Evolutionary conservation across 768 basidiomycete genomes (phyloP).

Genomic region (Mycena galopus): DNA sequence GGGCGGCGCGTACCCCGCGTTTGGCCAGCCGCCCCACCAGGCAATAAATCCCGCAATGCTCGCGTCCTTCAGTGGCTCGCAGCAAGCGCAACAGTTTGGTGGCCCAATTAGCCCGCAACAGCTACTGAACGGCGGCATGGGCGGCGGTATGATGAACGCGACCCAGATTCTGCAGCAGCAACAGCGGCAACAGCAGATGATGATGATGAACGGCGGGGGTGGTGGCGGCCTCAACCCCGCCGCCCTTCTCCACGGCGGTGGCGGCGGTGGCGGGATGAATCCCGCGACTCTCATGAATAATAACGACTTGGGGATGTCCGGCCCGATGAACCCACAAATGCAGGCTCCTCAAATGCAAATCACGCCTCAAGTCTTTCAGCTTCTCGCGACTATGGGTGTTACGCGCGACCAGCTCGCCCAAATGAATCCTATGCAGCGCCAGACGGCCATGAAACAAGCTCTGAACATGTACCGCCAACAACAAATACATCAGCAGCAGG

Average conservation of each 20-base stretch:
- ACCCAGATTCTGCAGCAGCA: conserved; percentile 33
- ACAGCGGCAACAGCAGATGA: conserved; percentile 19
- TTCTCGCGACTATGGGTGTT: conserved; percentile 33
- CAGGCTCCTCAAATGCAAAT: conserved; percentile 10
- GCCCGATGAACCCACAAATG: conserved; percentile 22
- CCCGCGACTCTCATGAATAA: conserved; percentile 25
- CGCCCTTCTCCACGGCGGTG: conserved; percentile 17
- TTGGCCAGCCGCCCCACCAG: conserved; percentile 23
- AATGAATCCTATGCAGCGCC: conserved; percentile 29
- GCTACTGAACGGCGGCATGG: conserved; percentile 30
- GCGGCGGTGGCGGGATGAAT: conserved; percentile 15
- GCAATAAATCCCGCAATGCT: conserved; percentile 37
- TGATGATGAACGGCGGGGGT: conserved; percentile 31
- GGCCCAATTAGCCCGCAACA: conserved; percentile 27
- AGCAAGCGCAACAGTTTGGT: conserved; percentile 21
- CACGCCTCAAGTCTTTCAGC: neutral
- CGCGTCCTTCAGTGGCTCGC: conserved; percentile 30
- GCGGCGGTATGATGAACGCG: conserved; percentile 15
- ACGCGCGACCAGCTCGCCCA: conserved; percentile 24
- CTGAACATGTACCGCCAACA: conserved; percentile 13
- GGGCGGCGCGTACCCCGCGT: conserved; percentile 25
- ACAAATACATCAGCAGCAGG: conserved; percentile 27
- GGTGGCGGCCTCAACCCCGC: conserved; percentile 26
- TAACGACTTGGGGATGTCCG: conserved; percentile 9
- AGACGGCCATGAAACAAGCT: conserved; percentile 13